phyloP scores from a whole-genome alignment of 345 rosid species.

The Angophora floribunda region DNA sequence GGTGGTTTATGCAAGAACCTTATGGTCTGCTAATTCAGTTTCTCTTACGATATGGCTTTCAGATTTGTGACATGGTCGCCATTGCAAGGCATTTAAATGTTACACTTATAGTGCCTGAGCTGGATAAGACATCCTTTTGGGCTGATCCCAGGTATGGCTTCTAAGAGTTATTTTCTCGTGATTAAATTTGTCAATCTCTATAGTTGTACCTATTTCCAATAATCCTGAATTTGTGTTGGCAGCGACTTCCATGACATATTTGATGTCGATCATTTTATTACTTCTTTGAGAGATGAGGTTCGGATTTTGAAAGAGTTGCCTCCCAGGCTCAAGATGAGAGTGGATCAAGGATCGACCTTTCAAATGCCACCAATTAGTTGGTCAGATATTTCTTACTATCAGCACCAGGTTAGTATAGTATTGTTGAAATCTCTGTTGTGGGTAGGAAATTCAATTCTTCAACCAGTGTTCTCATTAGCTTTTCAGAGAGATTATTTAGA shows the following conservation, averaged over 20 bases:
- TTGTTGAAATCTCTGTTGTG: background rate
- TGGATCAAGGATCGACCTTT: slow-evolving; percentile 7
- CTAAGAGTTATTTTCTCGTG: background rate
- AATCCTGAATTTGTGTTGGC: slow-evolving; percentile 3
- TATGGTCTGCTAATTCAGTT: background rate
- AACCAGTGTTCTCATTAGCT: background rate
- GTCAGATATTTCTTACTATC: slow-evolving; percentile 53
- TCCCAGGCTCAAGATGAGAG: slow-evolving; percentile 14
- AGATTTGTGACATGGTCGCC: slow-evolving; percentile 30
- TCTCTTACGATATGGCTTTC: background rate
- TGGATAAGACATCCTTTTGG: slow-evolving; percentile 24
- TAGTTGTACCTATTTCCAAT: background rate
- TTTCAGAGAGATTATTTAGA: background rate
- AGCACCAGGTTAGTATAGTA: slow-evolving; percentile 12
- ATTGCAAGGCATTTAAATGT: slow-evolving; percentile 21
- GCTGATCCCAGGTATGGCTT: slow-evolving; percentile 18
- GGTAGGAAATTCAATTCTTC: background rate
- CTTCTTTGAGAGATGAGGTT: slow-evolving; percentile 36
- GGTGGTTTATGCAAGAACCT: background rate
- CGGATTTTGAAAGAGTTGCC: slow-evolving; percentile 36
- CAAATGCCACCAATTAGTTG: slow-evolving; percentile 45
- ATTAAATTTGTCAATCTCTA: background rate
- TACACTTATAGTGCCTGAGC: slow-evolving; percentile 21
- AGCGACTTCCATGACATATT: slow-evolving; percentile 41
- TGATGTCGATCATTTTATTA: slow-evolving; percentile 40